Conservation (phyloP, 176 grass and related monocot species). For the Hsuehochloa calcarea region DNA sequence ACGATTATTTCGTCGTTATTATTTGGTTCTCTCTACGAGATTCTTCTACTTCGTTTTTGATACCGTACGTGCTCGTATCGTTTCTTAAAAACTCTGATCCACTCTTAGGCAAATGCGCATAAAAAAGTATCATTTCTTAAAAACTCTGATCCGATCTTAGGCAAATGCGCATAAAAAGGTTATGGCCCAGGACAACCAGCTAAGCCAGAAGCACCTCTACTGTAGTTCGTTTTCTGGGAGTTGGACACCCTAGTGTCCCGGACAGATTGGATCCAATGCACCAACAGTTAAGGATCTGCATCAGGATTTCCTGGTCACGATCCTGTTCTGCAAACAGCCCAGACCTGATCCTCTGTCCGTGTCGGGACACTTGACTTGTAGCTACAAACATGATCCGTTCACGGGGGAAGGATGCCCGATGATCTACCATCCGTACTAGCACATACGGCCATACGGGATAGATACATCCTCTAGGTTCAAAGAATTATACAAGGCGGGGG, state of each 20-base stretch:
- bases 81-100: no score
- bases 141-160: no score
- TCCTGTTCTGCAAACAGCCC: background rate
- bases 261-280: background rate
- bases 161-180: no score
- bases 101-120: no score
- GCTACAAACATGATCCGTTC: background rate
- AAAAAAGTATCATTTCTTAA: no score
- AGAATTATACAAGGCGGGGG: background rate
- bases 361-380: background rate
- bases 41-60: no score
- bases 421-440: background rate
- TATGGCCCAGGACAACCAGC: no score
- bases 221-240: background rate
- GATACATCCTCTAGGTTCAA: background rate
- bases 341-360: background rate
- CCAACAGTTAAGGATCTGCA: background rate
- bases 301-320: background rate
- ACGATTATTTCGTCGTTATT: no score
- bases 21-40: no score
- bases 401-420: background rate
- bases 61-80: no score
- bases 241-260: background rate
- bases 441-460: no score
- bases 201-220: background rate